These are phyloP conservation scores for Lentinula boryana DNA, from an alignment of 768 basidiomycete species.

Conservation along the genomic window DNA sequence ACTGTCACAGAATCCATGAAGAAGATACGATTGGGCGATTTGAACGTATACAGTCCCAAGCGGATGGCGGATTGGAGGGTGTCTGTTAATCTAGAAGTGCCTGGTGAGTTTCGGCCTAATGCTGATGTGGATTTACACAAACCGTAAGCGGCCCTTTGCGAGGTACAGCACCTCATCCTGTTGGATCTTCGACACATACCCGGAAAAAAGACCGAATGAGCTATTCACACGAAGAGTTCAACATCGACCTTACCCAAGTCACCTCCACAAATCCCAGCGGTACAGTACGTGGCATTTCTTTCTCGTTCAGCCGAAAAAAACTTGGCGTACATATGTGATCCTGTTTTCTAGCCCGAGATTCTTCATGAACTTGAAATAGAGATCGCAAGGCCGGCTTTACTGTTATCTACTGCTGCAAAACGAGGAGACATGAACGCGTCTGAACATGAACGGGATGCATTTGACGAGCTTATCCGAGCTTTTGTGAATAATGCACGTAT, in stretches of 20 bases:
- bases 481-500: conserved; percentile 93
- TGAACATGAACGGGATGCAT: conserved; percentile 66
- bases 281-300: conserved; percentile 35
- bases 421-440: conserved; percentile 53
- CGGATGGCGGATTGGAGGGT: conserved; percentile 86
- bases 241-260: conserved; percentile 93
- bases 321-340: neutral
- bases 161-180: conserved; percentile 54
- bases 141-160: neutral
- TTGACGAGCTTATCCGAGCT: conserved; percentile 88
- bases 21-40: conserved; percentile 80
- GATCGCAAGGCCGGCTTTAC: conserved; percentile 61
- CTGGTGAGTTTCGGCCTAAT: conserved; percentile 42
- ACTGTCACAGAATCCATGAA: conserved; percentile 60
- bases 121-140: too few relatives aligned
- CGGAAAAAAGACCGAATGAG: conserved; percentile 87
- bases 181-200: conserved; percentile 53
- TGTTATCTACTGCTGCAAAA: conserved; percentile 67
- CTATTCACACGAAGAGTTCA: conserved; percentile 91
- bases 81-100: conserved; percentile 88
- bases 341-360: conserved; percentile 40
- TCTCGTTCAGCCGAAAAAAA: neutral
- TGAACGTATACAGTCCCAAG: conserved; percentile 85
- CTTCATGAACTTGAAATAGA: conserved; percentile 92
- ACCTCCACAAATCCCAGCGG: conserved; percentile 41